Base-by-base conservation (phyloP, 345 rosid species). In the Brassica nigra region DNA sequence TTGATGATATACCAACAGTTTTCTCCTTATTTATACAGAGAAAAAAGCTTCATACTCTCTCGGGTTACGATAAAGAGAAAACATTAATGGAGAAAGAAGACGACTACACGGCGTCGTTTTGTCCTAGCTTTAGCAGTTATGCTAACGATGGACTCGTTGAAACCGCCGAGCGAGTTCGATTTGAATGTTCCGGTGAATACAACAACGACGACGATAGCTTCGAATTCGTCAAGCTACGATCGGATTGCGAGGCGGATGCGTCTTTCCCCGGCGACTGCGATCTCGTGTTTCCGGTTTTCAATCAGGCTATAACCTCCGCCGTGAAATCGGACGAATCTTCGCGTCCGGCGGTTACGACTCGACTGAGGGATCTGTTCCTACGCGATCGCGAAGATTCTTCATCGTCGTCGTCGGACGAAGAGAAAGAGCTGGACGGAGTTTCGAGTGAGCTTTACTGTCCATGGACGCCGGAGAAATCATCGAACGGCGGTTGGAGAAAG, bases 61-160 rank as follows among this genome's bases (percentile, higher is more conserved):
- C 15, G 2, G 2, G 27, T 8, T 2, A 59, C 58, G 62, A 59
- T 5, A n/a, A 44, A 68, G 59, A 54, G 23, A 15, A 54, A 15
- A 54, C 27, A 16, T 8, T 11, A 62, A 69, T 81, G 76, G 78
- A 77, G 29, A 82, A 74, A 75, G 85, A 83, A 44, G 70, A 84
- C 29, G 80, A 80, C 5, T 57, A 58, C 29, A 63, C 78, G 64
- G 78, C 80, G 44, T 74, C 88, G 79, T 77, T 85, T 62, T 91
- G 86, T 34, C 98, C 86, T 37, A 93, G 97, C 83, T 93, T 93
- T 85, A 89, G 55, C 75, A 61, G 82, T 85, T 91, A 94, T 84
- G 67, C 91, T 62, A 61, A 77, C 62, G 73, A 78, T 5, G 74
- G 57, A 27, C 55, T 80, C 47, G 75, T 77, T 0, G 83, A 81